A percentile compares a stretch with the other conserved stretches of the same genome.
phyloP scores from a whole-genome alignment of 495 filamentous ascomycete genomes.

The Hypoxylon lienhwacheense region DNA sequence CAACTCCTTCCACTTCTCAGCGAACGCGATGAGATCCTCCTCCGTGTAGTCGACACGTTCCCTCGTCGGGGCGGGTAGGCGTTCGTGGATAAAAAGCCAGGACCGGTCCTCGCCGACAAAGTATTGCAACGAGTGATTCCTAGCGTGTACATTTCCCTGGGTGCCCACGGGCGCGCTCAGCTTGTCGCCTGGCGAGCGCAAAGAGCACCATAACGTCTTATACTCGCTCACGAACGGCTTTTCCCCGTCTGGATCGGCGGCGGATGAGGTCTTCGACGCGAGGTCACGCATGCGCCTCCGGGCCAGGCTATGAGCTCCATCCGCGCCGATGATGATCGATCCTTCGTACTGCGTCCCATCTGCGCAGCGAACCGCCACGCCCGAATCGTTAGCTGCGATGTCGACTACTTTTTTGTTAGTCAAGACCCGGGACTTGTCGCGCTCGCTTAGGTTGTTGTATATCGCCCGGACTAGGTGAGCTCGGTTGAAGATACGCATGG shows the following conservation, averaged over 20 bases:
- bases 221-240: slow-evolving; percentile 26
- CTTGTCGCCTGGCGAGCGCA: slow-evolving; percentile 6
- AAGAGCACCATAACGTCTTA: slow-evolving; percentile 17
- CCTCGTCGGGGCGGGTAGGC: slow-evolving; percentile 31
- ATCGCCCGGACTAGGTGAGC: slow-evolving; percentile 36
- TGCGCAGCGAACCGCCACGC: slow-evolving; percentile 34
- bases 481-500: slow-evolving; percentile 10
- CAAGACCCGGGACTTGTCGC: slow-evolving; percentile 40
- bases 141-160: background rate
- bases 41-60: slow-evolving; percentile 37
- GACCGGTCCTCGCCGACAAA: slow-evolving; percentile 33
- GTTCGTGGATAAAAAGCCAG: slow-evolving; percentile 45
- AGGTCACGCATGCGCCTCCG: slow-evolving; percentile 41
- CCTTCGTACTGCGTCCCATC: slow-evolving; percentile 46
- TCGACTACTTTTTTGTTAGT: slow-evolving; percentile 38
- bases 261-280: slow-evolving; percentile 26
- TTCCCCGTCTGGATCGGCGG: slow-evolving; percentile 12
- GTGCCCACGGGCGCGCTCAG: background rate
- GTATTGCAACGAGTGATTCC: slow-evolving; percentile 18
- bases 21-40: slow-evolving; percentile 37
- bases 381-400: slow-evolving; percentile 29
- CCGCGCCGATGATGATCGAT: slow-evolving; percentile 52
- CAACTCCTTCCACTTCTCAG: slow-evolving; percentile 35
- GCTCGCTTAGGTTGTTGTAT: slow-evolving; percentile 38
- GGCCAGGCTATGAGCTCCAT: slow-evolving; percentile 51